Conservation (phyloP, 257 asterid species). For the Phtheirospermum japonicum region DNA sequence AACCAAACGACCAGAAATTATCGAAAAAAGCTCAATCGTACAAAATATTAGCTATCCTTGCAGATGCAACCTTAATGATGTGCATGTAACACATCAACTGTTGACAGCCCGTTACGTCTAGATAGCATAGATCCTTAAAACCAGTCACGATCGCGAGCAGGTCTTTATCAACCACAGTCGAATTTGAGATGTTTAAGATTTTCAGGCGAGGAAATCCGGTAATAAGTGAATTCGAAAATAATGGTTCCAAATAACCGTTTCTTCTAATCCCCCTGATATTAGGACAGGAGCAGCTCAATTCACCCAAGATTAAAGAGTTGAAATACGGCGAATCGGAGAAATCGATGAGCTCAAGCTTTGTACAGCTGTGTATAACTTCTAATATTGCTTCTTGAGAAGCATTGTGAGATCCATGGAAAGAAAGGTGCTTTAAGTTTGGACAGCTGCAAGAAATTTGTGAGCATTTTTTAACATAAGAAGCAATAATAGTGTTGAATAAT, state of each 20-base stretch:
- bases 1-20: neutral
- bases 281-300: constrained; percentile 37
- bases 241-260: constrained; percentile 30
- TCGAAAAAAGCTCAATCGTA: constrained; percentile 35
- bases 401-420: constrained; percentile 49
- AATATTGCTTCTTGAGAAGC: constrained; percentile 40
- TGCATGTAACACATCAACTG: constrained; percentile 43
- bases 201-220: constrained; percentile 36
- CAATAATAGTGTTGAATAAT: too few relatives aligned
- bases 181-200: constrained; percentile 41
- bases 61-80: constrained; percentile 35
- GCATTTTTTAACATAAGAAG: too few relatives aligned
- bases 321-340: constrained; percentile 50
- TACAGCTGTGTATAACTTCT: constrained; percentile 37
- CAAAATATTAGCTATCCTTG: constrained; percentile 31
- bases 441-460: constrained; percentile 28
- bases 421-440: constrained; percentile 47
- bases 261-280: constrained; percentile 45
- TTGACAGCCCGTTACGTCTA: constrained; percentile 41
- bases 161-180: constrained; percentile 37
- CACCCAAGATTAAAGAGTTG: constrained; percentile 27
- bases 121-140: constrained; percentile 36
- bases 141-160: constrained; percentile 33
- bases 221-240: constrained; percentile 18
- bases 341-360: constrained; percentile 48